These are phyloP conservation scores for Botrytis aclada DNA, from an alignment of 2,329 filamentous ascomycete species.

Conservation along the genomic window DNA sequence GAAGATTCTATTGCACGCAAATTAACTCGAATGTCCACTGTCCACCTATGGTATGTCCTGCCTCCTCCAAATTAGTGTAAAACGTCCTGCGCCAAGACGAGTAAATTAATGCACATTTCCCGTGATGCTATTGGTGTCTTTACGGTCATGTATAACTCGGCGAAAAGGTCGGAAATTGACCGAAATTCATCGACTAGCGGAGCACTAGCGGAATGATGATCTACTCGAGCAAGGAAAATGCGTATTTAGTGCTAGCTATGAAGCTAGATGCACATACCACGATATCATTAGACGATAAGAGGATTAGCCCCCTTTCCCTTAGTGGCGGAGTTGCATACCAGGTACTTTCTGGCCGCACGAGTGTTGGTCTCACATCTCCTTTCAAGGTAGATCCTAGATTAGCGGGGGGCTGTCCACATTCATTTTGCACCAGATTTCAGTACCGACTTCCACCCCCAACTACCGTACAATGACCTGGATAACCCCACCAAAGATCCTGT, in stretches of 20 bases:
- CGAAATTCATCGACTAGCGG: neutral
- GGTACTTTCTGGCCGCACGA: neutral
- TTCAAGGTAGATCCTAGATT: conserved; percentile 2
- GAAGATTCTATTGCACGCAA: neutral
- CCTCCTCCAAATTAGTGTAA: neutral
- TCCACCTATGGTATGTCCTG: conserved; percentile 4
- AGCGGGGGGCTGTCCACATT: conserved; percentile 12
- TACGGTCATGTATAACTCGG: neutral
- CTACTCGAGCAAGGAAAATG: neutral
- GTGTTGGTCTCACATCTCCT: conserved; percentile 3
- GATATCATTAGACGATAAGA: neutral
- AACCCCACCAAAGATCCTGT: neutral
- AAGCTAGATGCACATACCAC: neutral
- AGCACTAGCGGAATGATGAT: neutral
- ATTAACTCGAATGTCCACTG: neutral
- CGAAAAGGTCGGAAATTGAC: conserved; percentile 6
- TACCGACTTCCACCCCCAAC: conserved; percentile 3
- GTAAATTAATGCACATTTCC: neutral
- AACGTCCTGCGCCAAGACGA: neutral
- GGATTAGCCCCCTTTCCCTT: neutral
- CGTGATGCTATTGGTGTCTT: neutral
- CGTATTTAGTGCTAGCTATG: neutral
- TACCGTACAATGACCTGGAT: neutral
- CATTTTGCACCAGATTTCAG: conserved; percentile 16
- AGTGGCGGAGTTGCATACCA: neutral